These are phyloP conservation scores for Aspergillus quadrilineatus DNA, from an alignment of 2,329 filamentous ascomycete genomes.

Conservation along the genomic window DNA sequence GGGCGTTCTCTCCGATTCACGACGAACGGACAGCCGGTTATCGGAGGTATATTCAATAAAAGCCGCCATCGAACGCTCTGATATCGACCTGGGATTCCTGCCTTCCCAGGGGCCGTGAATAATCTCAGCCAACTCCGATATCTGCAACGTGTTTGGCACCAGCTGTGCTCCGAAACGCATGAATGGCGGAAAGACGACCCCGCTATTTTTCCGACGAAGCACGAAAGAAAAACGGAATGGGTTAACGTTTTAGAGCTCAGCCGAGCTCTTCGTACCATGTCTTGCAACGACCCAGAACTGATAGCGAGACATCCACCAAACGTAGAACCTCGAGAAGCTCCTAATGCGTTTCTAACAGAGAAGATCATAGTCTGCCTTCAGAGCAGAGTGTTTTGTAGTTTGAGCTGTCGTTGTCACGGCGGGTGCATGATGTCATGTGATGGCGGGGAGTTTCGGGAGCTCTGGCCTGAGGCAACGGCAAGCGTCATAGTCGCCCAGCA, in stretches of 20 bases:
- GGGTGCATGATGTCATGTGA: conserved; percentile 27
- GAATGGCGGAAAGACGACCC: conserved; percentile 21
- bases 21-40: too few relatives aligned
- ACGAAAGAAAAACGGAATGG: conserved; percentile 31
- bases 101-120: not conserved
- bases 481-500: conserved; percentile 17
- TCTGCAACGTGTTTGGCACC: not conserved
- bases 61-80: too few relatives aligned
- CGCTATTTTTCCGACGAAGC: conserved; percentile 20
- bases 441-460: conserved; percentile 26
- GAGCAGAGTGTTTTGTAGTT: too few relatives aligned
- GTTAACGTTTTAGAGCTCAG: conserved; percentile 15
- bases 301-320: not conserved
- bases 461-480: conserved; percentile 19
- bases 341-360: not conserved
- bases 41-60: too few relatives aligned
- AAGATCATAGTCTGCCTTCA: not conserved
- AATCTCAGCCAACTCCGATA: not conserved
- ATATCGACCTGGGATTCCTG: too few relatives aligned
- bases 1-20: too few relatives aligned
- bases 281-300: not conserved
- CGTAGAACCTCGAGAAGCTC: not conserved
- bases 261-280: not conserved
- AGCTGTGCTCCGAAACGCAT: conserved; percentile 11
- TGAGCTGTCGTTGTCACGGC: not conserved